phyloP scores from a whole-genome alignment of 108 stramenopile genomes.

The Conticribra guillardii region DNA sequence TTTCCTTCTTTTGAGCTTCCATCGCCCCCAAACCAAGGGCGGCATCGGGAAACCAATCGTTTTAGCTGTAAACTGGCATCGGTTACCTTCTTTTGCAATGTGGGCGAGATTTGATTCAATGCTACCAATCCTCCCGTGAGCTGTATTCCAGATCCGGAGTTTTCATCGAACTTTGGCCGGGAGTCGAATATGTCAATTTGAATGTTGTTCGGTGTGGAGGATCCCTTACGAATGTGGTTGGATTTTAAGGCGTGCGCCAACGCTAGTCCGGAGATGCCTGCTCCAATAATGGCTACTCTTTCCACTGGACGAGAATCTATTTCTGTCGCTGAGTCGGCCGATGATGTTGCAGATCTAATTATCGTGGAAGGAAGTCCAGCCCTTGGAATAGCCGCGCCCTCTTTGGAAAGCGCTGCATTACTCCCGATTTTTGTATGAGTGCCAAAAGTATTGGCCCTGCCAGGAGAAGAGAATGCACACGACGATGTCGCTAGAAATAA shows the following conservation, averaged over 20 bases:
- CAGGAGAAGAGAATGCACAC: neutral
- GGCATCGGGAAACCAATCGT: constrained; percentile 52
- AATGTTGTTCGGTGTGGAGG: constrained; percentile 21
- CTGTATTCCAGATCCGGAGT: constrained; percentile 68
- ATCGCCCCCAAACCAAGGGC: constrained; percentile 57
- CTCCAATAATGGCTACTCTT: constrained; percentile 50
- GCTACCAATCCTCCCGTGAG: constrained; percentile 69
- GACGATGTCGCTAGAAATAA: neutral
- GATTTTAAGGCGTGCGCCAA: constrained; percentile 69
- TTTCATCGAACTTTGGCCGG: constrained; percentile 44
- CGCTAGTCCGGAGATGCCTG: constrained; percentile 74
- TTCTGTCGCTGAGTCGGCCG: too few species aligned
- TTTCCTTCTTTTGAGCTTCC: constrained; percentile 22
- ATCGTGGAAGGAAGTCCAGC: too few species aligned
- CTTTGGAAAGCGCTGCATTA: too few species aligned
- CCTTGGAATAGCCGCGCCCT: too few species aligned
- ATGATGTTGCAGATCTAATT: too few species aligned
- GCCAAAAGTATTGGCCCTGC: too few species aligned
- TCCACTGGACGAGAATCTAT: constrained; percentile 42
- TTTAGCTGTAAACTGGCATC: constrained; percentile 62
- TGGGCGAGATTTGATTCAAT: constrained; percentile 63
- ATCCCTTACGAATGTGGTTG: neutral
- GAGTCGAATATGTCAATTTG: constrained; percentile 70
- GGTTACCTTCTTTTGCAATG: constrained; percentile 52
- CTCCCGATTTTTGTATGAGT: too few species aligned